Percentiles rank a stretch among this genome's conserved stretches.
phyloP scores from a whole-genome alignment of 1,284 basidiomycete genomes.

The Tilletia caries region DNA sequence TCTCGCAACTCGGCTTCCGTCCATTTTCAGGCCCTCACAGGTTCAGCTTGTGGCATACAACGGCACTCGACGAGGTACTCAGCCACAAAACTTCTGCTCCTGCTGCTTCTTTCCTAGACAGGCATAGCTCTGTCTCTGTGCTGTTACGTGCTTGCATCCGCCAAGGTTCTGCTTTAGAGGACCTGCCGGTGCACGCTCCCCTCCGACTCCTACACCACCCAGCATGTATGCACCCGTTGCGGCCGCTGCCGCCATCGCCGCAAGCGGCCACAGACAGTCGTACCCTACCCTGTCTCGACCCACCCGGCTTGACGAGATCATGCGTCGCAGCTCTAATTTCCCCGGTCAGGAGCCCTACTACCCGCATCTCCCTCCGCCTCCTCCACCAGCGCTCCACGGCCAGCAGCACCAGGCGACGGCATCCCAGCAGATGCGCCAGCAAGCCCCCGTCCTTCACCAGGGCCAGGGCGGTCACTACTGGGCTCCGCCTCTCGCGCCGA shows the following conservation, averaged over 20 bases:
- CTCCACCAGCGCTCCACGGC: not conserved
- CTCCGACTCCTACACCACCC: not conserved
- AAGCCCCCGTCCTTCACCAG: not conserved
- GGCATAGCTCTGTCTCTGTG: not conserved
- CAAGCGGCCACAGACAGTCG: not conserved
- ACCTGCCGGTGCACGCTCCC: not conserved
- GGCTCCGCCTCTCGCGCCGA: not conserved
- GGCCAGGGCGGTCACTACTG: not conserved
- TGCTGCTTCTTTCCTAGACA: not conserved
- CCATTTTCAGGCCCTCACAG: not conserved
- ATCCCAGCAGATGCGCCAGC: not conserved
- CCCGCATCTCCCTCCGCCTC: not conserved
- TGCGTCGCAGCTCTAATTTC: not conserved
- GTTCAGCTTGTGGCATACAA: not conserved
- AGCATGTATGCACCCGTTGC: slow-evolving; percentile 1
- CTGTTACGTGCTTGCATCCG: not conserved
- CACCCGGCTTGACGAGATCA: not conserved
- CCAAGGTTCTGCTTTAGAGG: not conserved
- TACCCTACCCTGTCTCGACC: not conserved
- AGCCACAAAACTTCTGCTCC: not conserved
- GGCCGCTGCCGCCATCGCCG: slow-evolving; percentile 9
- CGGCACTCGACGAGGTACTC: not conserved
- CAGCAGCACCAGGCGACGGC: not conserved
- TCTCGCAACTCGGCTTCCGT: not conserved
- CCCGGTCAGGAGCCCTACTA: not conserved